Evolutionary conservation across 805 yeast genomes (phyloP), one percentile per base, ranked within the genome.

Genomic region (Kodamaea fukazawae): DNA sequence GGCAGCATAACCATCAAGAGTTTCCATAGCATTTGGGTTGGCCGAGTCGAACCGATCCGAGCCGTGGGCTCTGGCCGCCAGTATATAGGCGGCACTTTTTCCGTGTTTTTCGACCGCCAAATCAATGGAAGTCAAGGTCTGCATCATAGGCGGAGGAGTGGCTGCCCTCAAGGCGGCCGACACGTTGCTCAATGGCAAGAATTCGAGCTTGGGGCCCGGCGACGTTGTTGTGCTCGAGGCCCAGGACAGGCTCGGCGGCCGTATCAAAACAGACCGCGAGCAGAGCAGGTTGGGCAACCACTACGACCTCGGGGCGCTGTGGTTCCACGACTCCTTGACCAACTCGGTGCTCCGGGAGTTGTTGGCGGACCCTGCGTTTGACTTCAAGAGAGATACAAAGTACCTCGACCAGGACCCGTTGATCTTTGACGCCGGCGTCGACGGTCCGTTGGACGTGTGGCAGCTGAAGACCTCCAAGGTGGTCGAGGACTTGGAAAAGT

Each of bases 301-400:
- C 2, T 81, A 83, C 50, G 96, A 88, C 55, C 47, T 87, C n/a
- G 96, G 96, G 1, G 96, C 95, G 0, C 76, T 89, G 4, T 89
- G 96, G 96, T 86, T 85, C 54, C 96, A 89, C 55, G 96, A 87
- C 48, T 78, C 89, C 0, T 61, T 87, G 29, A 68, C 74, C 25
- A 89, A 89, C 55, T 71, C 73, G 2, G 64, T 20, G 59, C 63
- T 15, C 32, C 41, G 53, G 26, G 62, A 59, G 23, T 41, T 51
- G 11, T 20, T 53, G 7, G 32, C 32, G 9, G 50, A 45, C 32
- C 36, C 34, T 1, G 41, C 31, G 1, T 55, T 58, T 32, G 53
- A 55, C 37, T 29, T 54, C 7, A 30, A 28, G 9, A 40, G 39
- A 7, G 72, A 69, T 44, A 60, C 71, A 22, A 67, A 65, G 43